Conservation (phyloP, 2,329 filamentous ascomycete genomes). For the Aureobasidium leucospermi region DNA sequence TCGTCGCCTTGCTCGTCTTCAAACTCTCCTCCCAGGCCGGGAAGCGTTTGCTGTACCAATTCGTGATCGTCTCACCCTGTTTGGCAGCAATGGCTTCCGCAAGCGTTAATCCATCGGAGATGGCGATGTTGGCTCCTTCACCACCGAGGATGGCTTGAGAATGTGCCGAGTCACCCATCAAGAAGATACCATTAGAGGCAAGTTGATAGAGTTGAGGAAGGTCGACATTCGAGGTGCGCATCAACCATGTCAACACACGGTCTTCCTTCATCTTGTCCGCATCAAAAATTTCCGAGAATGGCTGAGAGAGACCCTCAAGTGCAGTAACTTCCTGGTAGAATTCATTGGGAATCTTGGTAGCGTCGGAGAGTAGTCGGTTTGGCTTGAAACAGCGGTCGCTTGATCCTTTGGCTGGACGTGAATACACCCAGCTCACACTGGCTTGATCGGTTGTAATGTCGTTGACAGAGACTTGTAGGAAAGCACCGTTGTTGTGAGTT, state of each 20-base stretch:
- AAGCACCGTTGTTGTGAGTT: slow-evolving; percentile 17
- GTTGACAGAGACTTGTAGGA: slow-evolving; percentile 30
- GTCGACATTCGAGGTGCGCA: slow-evolving; percentile 27
- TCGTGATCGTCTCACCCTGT: slow-evolving; percentile 15
- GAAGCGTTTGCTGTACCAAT: slow-evolving; percentile 19
- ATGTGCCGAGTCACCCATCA: slow-evolving; percentile 36
- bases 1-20: slow-evolving; percentile 18
- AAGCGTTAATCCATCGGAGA: slow-evolving; percentile 31
- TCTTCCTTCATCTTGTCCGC: slow-evolving; percentile 26
- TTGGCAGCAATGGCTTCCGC: slow-evolving; percentile 23
- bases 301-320: slow-evolving; percentile 23
- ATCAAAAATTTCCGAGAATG: slow-evolving; percentile 30
- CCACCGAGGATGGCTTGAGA: slow-evolving; percentile 35
- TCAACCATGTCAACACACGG: slow-evolving; percentile 35
- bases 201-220: slow-evolving; percentile 19
- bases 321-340: slow-evolving; percentile 29
- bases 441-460: slow-evolving; percentile 21
- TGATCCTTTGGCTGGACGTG: slow-evolving; percentile 24
- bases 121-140: slow-evolving; percentile 33
- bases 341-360: slow-evolving; percentile 28
- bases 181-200: slow-evolving; percentile 22
- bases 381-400: slow-evolving; percentile 31
- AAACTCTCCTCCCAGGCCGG: slow-evolving; percentile 20
- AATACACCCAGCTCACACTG: slow-evolving; percentile 34
- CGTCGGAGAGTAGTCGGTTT: slow-evolving; percentile 24